These are phyloP conservation scores for Globisporangium takayamanum DNA, from an alignment of 352 stramenopile species.

Conservation along the genomic window DNA sequence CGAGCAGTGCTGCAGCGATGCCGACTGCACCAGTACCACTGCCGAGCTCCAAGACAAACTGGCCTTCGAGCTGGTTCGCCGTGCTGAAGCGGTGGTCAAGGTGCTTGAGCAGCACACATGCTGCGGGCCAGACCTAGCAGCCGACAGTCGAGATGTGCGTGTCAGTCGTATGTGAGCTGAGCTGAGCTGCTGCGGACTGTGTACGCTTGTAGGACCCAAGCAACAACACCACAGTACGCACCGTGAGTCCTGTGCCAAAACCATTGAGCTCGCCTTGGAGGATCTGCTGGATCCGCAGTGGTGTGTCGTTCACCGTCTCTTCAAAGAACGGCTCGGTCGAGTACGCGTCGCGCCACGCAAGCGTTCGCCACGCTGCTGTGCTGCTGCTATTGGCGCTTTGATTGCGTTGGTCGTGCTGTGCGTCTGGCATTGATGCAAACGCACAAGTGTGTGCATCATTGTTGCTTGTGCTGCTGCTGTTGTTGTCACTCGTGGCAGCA, in stretches of 20 bases:
- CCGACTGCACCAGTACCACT: slow-evolving; percentile 89
- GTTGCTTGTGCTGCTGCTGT: not conserved
- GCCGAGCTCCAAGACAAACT: slow-evolving; percentile 87
- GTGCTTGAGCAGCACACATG: slow-evolving; percentile 75
- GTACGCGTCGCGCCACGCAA: slow-evolving; percentile 70
- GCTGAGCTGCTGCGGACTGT: not conserved
- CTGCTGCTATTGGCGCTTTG: not conserved
- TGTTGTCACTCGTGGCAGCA: not conserved
- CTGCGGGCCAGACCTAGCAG: slow-evolving; percentile 62
- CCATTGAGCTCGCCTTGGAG: slow-evolving; percentile 76
- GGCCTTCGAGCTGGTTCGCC: slow-evolving; percentile 15
- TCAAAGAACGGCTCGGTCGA: slow-evolving; percentile 63
- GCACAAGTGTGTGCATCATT: not conserved
- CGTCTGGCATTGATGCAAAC: not conserved
- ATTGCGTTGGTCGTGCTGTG: not conserved
- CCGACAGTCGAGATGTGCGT: not conserved
- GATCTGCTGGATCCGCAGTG: slow-evolving; percentile 63
- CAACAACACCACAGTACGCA: slow-evolving; percentile 5
- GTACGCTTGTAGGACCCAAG: too few species aligned
- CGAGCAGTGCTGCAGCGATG: slow-evolving; percentile 84
- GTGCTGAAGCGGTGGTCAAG: slow-evolving; percentile 45
- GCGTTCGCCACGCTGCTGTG: slow-evolving; percentile 41
- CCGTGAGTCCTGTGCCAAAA: slow-evolving; percentile 71
- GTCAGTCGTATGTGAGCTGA: not conserved
- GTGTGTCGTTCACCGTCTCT: slow-evolving; percentile 29